phyloP scores from a whole-genome alignment of 345 rosid species.

The Gossypium thurberi region DNA sequence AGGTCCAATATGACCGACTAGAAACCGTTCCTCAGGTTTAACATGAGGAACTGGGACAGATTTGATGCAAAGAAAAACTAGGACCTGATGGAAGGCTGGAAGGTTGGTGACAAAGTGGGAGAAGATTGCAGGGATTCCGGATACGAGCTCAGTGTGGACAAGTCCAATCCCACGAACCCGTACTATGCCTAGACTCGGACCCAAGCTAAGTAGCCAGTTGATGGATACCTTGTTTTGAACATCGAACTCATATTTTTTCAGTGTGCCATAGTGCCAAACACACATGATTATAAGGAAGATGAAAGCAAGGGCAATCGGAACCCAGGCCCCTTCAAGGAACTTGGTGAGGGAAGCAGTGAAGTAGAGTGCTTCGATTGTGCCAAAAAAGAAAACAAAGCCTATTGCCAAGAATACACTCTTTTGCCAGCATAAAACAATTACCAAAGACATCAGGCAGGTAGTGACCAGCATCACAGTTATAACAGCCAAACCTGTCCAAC shows the following conservation, averaged over 20 bases:
- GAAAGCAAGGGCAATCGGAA: constrained; percentile 79
- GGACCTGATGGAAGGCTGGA: constrained; percentile 93
- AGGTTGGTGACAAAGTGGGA: constrained; percentile 97
- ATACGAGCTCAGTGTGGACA: constrained; percentile 84
- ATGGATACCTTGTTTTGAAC: constrained; percentile 91
- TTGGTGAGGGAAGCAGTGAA: constrained; percentile 89
- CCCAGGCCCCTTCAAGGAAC: constrained; percentile 98
- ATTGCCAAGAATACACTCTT: constrained; percentile 61
- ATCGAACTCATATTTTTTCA: constrained; percentile 78
- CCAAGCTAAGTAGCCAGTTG: constrained; percentile 75
- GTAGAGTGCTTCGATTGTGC: constrained; percentile 86
- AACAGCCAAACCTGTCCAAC: constrained; percentile 85
- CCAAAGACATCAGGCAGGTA: constrained; percentile 91
- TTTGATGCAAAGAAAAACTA: constrained; percentile 87
- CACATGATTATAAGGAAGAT: constrained; percentile 74
- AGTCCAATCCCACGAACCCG: constrained; percentile 90
- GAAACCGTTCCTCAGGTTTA: constrained; percentile 74
- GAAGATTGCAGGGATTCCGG: constrained; percentile 93
- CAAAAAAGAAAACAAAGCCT: constrained; percentile 67
- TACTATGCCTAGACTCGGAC: constrained; percentile 78
- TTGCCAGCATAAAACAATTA: constrained; percentile 91
- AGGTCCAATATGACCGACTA: constrained; percentile 77
- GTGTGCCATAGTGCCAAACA: constrained; percentile 85
- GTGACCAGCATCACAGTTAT: constrained; percentile 98
- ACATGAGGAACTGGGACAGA: constrained; percentile 97